Base-by-base conservation (phyloP, 1,284 basidiomycete genomes). In the Neotropicomus parvogracilis region DNA sequence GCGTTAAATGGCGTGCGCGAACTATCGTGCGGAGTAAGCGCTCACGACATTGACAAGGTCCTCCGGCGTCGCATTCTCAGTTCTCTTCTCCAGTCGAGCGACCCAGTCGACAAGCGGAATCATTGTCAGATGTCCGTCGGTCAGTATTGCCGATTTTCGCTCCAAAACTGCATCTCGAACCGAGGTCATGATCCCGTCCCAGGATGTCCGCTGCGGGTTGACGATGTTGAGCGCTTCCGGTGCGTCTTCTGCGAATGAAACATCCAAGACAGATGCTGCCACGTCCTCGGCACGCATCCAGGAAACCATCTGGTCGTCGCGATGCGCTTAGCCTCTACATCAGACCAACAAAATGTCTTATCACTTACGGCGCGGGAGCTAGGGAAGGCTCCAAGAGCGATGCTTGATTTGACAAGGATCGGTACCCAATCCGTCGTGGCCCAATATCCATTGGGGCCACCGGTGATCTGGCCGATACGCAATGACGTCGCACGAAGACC, bases 381-480 rank as follows among this genome's bases (percentile, higher is more conserved):
- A 2, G 69, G 67, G 9, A 73, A 48, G 12, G 44, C 59, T 3
- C 60, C 57, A 0, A 68, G 52, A 4, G 52, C 53, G 3, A 60
- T 28, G 6, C 59, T 59, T 1, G 63, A 65, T 36, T 58, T 59
- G 33, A 68, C 57, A 6, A 44, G 8, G 11, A 62, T 55, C 3
- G 66, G 65, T 12, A 68, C 47, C 59, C 62, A 67, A 17, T 68
- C 66, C 0, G 51, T 57, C 35, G 49, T 55, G 2, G 59, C 43
- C 65, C 65, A 67, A 3, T 55, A 55, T 14, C 63, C 66, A 16
- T 49, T 51, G 0, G 40, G 41, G 4, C 57, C 55, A 11, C 65
- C 66, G 4, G 54, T 46, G 2, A 68, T 59, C 44, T 68, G 66
- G 12, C 65, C 66, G 40, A 66, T 56, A 1, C 66, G 53, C 11